These are phyloP conservation scores for Cystobasidium slooffiae DNA, from an alignment of 1,284 basidiomycete species.

Conservation along the genomic window DNA sequence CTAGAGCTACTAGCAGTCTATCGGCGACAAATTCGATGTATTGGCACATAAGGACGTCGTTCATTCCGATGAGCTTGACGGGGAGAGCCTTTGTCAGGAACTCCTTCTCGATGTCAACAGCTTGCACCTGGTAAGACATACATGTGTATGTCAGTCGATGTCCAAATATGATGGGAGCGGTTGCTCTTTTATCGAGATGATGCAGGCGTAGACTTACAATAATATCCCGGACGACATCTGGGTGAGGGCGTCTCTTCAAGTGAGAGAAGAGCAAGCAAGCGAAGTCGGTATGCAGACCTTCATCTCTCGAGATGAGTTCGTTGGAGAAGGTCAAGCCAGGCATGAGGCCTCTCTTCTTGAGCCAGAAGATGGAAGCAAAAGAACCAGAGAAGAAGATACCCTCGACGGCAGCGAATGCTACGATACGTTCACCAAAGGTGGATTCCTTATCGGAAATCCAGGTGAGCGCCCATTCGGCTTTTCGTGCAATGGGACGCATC, in stretches of 20 bases:
- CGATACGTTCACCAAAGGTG: constrained; percentile 59
- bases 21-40: constrained; percentile 59
- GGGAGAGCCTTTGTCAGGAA: constrained; percentile 59
- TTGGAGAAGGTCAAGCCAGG: constrained; percentile 54
- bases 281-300: constrained; percentile 61
- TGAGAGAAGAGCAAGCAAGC: constrained; percentile 61
- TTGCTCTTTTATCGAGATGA: background rate
- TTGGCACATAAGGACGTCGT: constrained; percentile 52
- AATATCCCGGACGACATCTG: constrained; percentile 58
- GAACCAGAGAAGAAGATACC: constrained; percentile 61
- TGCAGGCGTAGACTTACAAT: constrained; percentile 49
- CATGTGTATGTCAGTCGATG: too few relatives aligned
- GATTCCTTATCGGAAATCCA: constrained; percentile 59
- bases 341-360: constrained; percentile 62
- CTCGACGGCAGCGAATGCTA: constrained; percentile 61
- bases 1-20: constrained; percentile 58
- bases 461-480: constrained; percentile 58
- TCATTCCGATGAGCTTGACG: constrained; percentile 59
- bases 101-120: constrained; percentile 59
- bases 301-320: constrained; percentile 61
- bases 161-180: too few relatives aligned
- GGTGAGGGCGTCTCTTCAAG: constrained; percentile 58
- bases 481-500: constrained; percentile 55
- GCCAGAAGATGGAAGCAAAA: constrained; percentile 61
- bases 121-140: constrained; percentile 50